Conservation (phyloP, 2,329 filamentous ascomycete genomes). For the Verticillium klebahnii region DNA sequence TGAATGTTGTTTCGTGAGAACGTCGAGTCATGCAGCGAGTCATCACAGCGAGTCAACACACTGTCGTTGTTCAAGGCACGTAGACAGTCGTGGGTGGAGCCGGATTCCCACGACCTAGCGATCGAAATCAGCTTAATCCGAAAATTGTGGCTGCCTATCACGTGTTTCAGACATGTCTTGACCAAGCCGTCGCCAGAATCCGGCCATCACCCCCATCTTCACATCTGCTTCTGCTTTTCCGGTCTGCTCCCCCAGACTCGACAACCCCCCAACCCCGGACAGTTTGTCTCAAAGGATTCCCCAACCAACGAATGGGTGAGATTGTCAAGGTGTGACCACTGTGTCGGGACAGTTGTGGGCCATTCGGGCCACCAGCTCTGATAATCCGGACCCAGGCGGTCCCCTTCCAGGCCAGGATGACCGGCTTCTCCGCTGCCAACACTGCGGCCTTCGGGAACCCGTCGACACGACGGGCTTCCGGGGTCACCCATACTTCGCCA, state of each 20-base stretch:
- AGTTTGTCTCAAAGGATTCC: background rate
- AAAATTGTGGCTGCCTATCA: background rate
- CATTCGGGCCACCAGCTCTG: background rate
- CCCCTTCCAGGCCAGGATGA: background rate
- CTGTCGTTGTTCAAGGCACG: too few relatives aligned
- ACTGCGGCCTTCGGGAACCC: background rate
- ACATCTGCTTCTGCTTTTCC: background rate
- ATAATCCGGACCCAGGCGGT: background rate
- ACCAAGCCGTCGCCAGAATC: background rate
- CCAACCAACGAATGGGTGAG: background rate
- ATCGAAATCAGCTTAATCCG: background rate
- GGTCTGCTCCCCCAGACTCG: background rate
- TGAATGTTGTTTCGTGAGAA: too few relatives aligned
- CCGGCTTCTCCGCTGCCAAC: background rate
- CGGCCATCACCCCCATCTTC: background rate
- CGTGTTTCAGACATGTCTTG: background rate
- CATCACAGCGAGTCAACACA: too few relatives aligned
- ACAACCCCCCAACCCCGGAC: background rate
- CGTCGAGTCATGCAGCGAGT: too few relatives aligned
- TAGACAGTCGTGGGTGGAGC: too few relatives aligned
- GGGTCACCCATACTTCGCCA: background rate
- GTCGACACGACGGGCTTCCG: background rate
- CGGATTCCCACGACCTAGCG: too few relatives aligned
- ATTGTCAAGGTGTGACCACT: background rate
- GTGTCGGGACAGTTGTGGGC: background rate